Evolutionary conservation across 108 stramenopile genomes (phyloP).

Genomic region (Thalassiosira profunda): DNA sequence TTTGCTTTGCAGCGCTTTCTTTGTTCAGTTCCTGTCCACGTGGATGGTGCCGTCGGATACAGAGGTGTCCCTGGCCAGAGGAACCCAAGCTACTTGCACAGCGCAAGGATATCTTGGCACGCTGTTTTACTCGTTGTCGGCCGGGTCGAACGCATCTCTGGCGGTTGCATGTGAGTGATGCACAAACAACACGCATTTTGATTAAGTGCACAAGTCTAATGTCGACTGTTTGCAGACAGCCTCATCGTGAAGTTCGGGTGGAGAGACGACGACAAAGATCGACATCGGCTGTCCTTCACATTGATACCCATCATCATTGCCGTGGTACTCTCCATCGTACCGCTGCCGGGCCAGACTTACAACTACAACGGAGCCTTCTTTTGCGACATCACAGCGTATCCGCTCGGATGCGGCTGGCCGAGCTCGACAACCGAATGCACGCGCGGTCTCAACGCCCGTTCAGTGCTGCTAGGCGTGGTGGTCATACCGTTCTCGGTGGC

Average conservation of each 20-base stretch:
- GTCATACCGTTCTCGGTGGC: conserved; percentile 6
- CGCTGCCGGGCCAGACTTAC: conserved; percentile 15
- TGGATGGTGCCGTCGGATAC: conserved; percentile 17
- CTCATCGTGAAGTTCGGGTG: conserved; percentile 14
- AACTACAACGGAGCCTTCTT: conserved; percentile 26
- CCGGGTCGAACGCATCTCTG: conserved; percentile 15
- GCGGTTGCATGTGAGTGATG: conserved; percentile 21
- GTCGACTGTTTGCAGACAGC: conserved; percentile 1
- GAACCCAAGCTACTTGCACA: conserved; percentile 9
- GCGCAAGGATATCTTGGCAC: conserved; percentile 14
- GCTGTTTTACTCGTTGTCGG: conserved; percentile 18
- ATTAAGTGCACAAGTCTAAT: not conserved
- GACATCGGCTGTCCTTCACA: not conserved
- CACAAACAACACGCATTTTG: too few species aligned
- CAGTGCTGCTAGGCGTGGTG: not conserved
- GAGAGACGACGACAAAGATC: conserved; percentile 18
- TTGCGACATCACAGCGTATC: conserved; percentile 14
- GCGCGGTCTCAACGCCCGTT: conserved; percentile 8
- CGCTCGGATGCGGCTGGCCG: conserved; percentile 7
- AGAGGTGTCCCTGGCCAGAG: not conserved
- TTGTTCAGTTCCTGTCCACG: conserved; percentile 24
- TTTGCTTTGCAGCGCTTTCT: conserved; percentile 14
- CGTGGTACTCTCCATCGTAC: not conserved
- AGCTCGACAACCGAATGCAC: not conserved
- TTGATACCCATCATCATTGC: conserved; percentile 12